Evolutionary conservation across 2,329 filamentous ascomycete genomes (phyloP).

Genomic region (Colletotrichum limetticola): DNA sequence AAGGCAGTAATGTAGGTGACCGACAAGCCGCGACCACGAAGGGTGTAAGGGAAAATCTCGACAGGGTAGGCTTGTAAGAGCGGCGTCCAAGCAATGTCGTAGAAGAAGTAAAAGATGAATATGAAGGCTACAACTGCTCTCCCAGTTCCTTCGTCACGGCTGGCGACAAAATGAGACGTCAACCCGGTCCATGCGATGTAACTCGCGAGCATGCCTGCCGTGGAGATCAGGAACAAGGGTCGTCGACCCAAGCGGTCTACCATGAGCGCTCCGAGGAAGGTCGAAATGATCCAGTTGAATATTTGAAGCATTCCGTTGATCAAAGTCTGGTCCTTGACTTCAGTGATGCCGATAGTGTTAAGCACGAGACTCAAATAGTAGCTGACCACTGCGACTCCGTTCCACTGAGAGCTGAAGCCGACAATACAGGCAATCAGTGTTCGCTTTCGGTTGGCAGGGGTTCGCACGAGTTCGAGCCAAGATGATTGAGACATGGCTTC

Average conservation of each 20-base stretch:
- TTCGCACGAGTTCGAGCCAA: constrained; percentile 43
- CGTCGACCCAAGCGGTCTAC: constrained; percentile 51
- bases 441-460: constrained; percentile 41
- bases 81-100: constrained; percentile 34
- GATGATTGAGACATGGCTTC: constrained; percentile 52
- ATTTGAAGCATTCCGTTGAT: constrained; percentile 48
- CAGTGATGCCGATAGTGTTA: constrained; percentile 43
- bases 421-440: constrained; percentile 40
- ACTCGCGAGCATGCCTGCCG: constrained; percentile 39
- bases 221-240: constrained; percentile 57
- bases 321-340: constrained; percentile 47
- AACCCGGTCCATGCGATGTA: constrained; percentile 42
- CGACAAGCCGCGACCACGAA: constrained; percentile 35
- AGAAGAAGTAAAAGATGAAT: constrained; percentile 36
- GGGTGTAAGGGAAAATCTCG: constrained; percentile 36
- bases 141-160: constrained; percentile 28
- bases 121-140: constrained; percentile 36
- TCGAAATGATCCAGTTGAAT: constrained; percentile 28
- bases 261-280: constrained; percentile 48
- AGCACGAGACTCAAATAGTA: constrained; percentile 50
- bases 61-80: constrained; percentile 32
- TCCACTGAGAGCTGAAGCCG: constrained; percentile 43
- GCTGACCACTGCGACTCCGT: constrained; percentile 47
- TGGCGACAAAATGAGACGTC: constrained; percentile 8
- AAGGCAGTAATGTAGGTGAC: constrained; percentile 33